Base-by-base conservation (phyloP, 768 basidiomycete genomes). In the Dacryopinax primogenitus region DNA sequence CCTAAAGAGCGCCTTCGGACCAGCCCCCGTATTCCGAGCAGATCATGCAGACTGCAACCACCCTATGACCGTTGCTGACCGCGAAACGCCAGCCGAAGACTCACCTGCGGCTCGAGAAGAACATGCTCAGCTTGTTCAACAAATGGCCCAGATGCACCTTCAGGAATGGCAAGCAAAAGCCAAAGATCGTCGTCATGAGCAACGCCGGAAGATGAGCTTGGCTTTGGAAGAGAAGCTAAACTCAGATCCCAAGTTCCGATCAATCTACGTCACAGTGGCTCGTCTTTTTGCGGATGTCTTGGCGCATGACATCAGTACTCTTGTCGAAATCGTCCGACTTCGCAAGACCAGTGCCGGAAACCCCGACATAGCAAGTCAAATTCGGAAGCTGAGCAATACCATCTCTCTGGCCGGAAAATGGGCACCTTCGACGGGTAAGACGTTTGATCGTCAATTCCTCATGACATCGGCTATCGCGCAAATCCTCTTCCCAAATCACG, bases 321-420 rank as follows among this genome's bases (percentile, higher is more conserved):
- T 85, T 30, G 62, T 76, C 4, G 63, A 70, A 0, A 73, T 84
- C 23, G 70, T 76, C 1, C 68, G 68, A 0, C 71, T 72, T 9
- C 71, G 72, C 1, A 72, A 75, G 39, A 3, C 12, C 15, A n/a
- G n/a, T 18, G 66, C 62, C 39, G 66, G 61, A 26, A 68, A 72
- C 9, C 68, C 72, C 61, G 71, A 67, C 0, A 66, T 33, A 41
- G 62, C 68, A 26, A 51, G 63, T 58, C 1, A 33, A 64, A 39
- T 36, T 15, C 61, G 41, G 21, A 66, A 39, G 2, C 72, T 80
- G 26, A 68, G 79, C 4, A 77, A 73, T 66, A 74, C 77, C 33
- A 74, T 88, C 21, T 81, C 81, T 6, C 79, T 87, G 16, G 85
- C 80, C 0, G 79, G 79, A 1, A 90, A 88, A 72, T 89, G 86